Conservation (phyloP, 495 filamentous ascomycete genomes). For the Pseudomonodictys pantanalensis region DNA sequence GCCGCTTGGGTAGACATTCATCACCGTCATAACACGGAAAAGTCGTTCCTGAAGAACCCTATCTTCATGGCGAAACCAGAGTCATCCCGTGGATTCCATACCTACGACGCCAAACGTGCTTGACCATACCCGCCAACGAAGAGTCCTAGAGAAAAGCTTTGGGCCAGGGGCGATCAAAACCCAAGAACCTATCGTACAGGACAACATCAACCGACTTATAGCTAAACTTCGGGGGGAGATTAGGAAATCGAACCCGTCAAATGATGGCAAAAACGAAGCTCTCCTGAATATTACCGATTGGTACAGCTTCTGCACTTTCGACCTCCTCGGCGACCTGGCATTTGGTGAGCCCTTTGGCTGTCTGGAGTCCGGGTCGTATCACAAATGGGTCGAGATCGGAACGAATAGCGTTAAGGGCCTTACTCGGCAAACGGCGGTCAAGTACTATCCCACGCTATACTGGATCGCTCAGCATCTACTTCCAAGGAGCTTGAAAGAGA, state of each 20-base stretch:
- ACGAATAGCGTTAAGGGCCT: slow-evolving; percentile 27
- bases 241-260: no score
- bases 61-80: no score
- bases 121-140: no score
- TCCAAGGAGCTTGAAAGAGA: background rate
- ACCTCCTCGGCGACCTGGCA: slow-evolving; percentile 37
- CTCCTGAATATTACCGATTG: slow-evolving; percentile 31
- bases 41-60: slow-evolving; percentile 33
- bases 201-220: no score
- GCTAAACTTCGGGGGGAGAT: no score
- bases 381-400: slow-evolving; percentile 32
- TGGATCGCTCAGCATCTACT: background rate
- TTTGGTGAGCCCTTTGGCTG: slow-evolving; percentile 40
- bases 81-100: slow-evolving; percentile 15
- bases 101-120: slow-evolving; percentile 14
- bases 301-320: slow-evolving; percentile 38
- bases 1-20: slow-evolving; percentile 39
- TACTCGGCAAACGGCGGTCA: background rate
- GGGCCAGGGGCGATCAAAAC: no score
- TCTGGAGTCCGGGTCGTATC: slow-evolving; percentile 35
- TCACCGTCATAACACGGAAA: no score
- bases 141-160: no score
- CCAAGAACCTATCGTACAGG: no score
- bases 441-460: background rate
- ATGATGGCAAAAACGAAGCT: background rate